These are phyloP conservation scores for Cryptosporidium xiaoi DNA, from an alignment of 169 alveolate genomes.

Conservation along the genomic window DNA sequence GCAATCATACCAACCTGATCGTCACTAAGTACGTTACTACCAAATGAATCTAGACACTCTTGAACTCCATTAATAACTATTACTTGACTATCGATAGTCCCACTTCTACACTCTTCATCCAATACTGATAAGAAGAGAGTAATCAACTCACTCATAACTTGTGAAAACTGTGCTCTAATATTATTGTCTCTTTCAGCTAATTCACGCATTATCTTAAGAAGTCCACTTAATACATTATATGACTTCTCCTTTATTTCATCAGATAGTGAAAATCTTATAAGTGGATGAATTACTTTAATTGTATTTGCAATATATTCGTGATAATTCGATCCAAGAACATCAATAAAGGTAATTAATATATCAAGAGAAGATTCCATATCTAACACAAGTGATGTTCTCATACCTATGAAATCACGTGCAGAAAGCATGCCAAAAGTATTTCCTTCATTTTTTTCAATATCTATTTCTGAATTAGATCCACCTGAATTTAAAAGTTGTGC, in stretches of 20 bases:
- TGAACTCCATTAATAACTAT: constrained; percentile 56
- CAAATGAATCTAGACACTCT: constrained; percentile 65
- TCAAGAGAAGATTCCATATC: constrained; percentile 73
- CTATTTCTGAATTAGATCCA: constrained; percentile 32
- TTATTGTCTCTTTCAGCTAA: constrained; percentile 50
- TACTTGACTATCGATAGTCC: constrained; percentile 64
- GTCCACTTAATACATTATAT: constrained; percentile 61
- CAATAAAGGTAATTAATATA: constrained; percentile 61
- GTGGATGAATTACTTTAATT: constrained; percentile 62
- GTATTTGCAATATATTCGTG: constrained; percentile 58
- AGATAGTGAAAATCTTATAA: constrained; percentile 63
- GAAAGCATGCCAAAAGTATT: constrained; percentile 33
- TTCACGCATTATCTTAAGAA: constrained; percentile 51
- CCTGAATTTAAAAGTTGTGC: constrained; percentile 22
- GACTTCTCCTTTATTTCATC: constrained; percentile 73
- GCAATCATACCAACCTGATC: constrained; percentile 64
- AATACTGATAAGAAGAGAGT: constrained; percentile 52
- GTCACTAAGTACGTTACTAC: constrained; percentile 31
- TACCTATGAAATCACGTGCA: constrained; percentile 66
- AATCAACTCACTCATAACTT: constrained; percentile 32
- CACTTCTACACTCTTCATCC: constrained; percentile 64
- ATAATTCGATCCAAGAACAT: constrained; percentile 46
- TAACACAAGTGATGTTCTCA: constrained; percentile 58
- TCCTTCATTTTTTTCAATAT: constrained; percentile 13
- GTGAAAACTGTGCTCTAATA: constrained; percentile 39